Base-by-base conservation (phyloP, 108 stramenopile genomes). In the Nitzschia putrida region DNA sequence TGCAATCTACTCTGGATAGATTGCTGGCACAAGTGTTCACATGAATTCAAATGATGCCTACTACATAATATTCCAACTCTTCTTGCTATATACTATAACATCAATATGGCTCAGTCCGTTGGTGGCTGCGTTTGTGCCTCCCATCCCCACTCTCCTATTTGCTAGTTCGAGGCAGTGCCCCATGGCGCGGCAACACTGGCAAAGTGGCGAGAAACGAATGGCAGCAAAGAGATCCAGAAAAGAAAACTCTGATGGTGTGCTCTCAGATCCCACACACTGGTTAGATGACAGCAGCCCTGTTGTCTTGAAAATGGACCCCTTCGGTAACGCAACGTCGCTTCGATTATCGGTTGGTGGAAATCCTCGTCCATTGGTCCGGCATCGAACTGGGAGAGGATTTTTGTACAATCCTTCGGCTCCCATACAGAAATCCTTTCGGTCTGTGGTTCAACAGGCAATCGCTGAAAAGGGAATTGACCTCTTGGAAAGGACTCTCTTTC, bases 391-490 rank as follows among this genome's bases (percentile, higher is more conserved):
- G 22, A 50, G 88, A 22, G 88, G 89, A 53, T 83, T 80, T 43
- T 66, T 88, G 58, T 95, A 92, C 74, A 95, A 95, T 78, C 94
- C 94, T 53, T 89, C 88, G 13, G 55, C 69, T 12, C 57, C 66
- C 8, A 55, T 73, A 2, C 94, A 95, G 60, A 81, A 80, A 21
- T 61, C 69, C 10, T 95, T 95, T 69, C 82, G 79, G 10, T 61
- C 80, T 43, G 72, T 63, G 26, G 64, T 89, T 2, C 52, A 78
- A 57, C 49, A 78, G 12, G 26, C 80, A 5, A 25, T 88, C 71
- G 12, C 42, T 40, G 21, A 25, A n/a, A 14, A 45, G 2, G 21
- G 44, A n/a, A 8, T 16, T 21, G 53, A 50, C 23, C 39, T 57
- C 0, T 29, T 39, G 1, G 0, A 13, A 34, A 34, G 4, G 4